Evolutionary conservation across 1,284 basidiomycete species (phyloP).

Genomic region (Leccinum angustisporum): DNA sequence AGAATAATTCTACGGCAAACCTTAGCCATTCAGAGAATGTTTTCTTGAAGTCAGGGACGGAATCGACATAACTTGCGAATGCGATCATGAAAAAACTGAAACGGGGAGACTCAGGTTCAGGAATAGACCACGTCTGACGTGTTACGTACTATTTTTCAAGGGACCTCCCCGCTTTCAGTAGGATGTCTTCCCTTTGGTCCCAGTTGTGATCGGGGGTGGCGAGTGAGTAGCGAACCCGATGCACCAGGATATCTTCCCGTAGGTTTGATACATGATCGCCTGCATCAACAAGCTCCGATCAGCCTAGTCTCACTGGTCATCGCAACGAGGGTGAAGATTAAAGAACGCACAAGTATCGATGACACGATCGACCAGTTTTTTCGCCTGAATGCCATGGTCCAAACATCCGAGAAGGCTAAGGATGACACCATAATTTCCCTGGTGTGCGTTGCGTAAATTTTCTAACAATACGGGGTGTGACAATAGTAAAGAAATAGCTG

Average conservation of each 20-base stretch:
- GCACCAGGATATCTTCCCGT: constrained; percentile 82
- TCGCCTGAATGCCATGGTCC: constrained; percentile 79
- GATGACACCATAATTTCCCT: constrained; percentile 89
- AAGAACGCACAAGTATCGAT: constrained; percentile 78
- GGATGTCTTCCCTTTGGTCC: constrained; percentile 50
- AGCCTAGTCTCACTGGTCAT: constrained; percentile 4
- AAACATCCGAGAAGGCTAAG: constrained; percentile 87
- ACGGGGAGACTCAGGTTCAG: constrained; percentile 4
- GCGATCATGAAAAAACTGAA: constrained; percentile 88
- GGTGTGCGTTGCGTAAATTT: constrained; percentile 80
- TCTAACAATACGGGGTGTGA: constrained; percentile 79
- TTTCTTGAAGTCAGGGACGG: constrained; percentile 63
- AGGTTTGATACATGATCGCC: constrained; percentile 89
- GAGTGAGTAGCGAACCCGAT: constrained; percentile 84
- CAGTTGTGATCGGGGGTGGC: constrained; percentile 71
- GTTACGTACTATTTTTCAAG: constrained; percentile 76
- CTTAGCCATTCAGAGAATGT: constrained; percentile 89
- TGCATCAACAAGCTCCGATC: constrained; percentile 28
- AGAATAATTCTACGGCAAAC: constrained; percentile 38
- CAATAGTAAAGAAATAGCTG: constrained; percentile 82
- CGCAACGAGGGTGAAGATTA: not conserved
- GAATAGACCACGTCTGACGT: not conserved
- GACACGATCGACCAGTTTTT: constrained; percentile 84
- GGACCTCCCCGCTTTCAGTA: constrained; percentile 67
- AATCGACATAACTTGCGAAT: constrained; percentile 90